These are phyloP conservation scores for Rhodamnia argentea DNA, from an alignment of 345 rosid genomes.

Conservation along the genomic window DNA sequence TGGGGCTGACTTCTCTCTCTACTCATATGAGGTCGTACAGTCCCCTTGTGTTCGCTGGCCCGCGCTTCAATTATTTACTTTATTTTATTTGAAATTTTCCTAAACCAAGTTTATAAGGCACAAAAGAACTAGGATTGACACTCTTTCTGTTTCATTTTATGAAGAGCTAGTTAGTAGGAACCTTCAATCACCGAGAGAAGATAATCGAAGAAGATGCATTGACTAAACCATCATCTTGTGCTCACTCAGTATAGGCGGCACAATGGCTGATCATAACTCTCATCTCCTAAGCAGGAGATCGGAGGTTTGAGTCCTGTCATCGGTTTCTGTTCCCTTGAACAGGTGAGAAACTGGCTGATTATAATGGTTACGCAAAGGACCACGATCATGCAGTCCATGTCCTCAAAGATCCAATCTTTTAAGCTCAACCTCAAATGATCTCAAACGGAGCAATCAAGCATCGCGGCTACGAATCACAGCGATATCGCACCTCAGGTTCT, in stretches of 20 bases:
- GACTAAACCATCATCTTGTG: neutral
- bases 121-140: neutral
- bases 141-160: neutral
- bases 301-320: fast-evolving
- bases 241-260: neutral
- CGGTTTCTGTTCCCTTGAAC: neutral
- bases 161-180: neutral
- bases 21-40: neutral
- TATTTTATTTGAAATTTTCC: neutral
- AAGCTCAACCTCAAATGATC: neutral
- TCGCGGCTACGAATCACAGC: too few species aligned
- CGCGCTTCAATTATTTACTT: fast-evolving
- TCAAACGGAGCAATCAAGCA: neutral
- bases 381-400: neutral
- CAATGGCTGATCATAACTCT: neutral
- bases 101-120: neutral
- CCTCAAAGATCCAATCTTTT: neutral
- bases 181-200: neutral
- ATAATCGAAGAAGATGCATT: fast-evolving
- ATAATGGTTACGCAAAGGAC: neutral
- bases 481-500: neutral
- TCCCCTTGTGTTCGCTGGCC: neutral
- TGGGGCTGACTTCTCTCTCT: neutral
- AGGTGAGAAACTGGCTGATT: neutral
- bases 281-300: neutral